Evolutionary conservation across 805 yeast genomes (phyloP).

Genomic region (Lachancea kluyveri): DNA sequence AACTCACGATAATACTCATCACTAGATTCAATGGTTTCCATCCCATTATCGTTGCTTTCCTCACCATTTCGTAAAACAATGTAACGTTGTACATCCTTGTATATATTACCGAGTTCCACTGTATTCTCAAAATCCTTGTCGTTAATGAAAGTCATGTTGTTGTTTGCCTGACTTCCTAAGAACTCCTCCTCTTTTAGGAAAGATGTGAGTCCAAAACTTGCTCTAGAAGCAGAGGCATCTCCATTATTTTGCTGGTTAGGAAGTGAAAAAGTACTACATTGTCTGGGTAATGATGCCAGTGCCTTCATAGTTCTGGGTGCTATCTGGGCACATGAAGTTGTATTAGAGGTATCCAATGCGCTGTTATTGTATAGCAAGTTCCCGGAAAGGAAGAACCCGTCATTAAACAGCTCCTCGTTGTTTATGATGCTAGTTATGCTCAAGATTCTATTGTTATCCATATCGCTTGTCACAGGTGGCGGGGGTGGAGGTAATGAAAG

Average conservation of each 20-base stretch:
- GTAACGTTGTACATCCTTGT: slow-evolving; percentile 7
- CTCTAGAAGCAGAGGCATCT: too few relatives aligned
- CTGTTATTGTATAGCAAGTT: slow-evolving; percentile 9
- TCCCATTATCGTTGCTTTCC: slow-evolving; percentile 4
- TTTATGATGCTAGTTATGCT: slow-evolving; percentile 8
- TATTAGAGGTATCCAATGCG: slow-evolving; percentile 9
- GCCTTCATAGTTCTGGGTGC: slow-evolving; percentile 31
- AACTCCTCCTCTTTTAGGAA: too few relatives aligned
- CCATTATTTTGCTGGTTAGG: too few relatives aligned
- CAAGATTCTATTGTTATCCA: slow-evolving; percentile 4
- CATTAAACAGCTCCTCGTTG: slow-evolving; percentile 6
- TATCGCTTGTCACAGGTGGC: too few relatives aligned
- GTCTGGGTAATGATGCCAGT: too few relatives aligned
- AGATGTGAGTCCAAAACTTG: too few relatives aligned
- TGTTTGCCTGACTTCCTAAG: background rate
- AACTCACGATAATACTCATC: slow-evolving; percentile 14
- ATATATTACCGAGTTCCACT: too few relatives aligned
- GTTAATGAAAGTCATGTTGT: background rate
- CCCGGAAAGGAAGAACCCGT: slow-evolving; percentile 6
- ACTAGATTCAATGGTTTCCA: slow-evolving; percentile 9
- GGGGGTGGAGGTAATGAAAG: too few relatives aligned
- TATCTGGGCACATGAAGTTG: slow-evolving; percentile 29
- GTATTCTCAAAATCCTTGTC: too few relatives aligned
- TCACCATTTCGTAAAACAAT: slow-evolving; percentile 7
- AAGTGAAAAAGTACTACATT: too few relatives aligned